These are phyloP conservation scores for Ogataea dorogensis DNA, from an alignment of 805 yeast genomes.

Conservation along the genomic window DNA sequence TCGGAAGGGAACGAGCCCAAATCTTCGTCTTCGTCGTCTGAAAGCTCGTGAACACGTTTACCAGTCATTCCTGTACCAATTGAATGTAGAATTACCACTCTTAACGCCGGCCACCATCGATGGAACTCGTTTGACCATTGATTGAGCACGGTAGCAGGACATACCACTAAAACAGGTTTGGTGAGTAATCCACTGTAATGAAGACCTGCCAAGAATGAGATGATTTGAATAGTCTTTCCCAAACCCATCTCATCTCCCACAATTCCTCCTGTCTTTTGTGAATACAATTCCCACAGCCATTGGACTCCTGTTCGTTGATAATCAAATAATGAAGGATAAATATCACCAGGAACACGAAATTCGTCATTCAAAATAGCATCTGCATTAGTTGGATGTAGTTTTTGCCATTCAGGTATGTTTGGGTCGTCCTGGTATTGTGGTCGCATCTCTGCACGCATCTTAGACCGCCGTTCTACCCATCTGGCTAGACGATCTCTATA, in stretches of 20 bases:
- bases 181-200: slow-evolving; percentile 75
- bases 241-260: slow-evolving; percentile 98
- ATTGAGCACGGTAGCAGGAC: slow-evolving; percentile 94
- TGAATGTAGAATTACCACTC: slow-evolving; percentile 84
- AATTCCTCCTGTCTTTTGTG: slow-evolving; percentile 90
- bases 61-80: slow-evolving; percentile 82
- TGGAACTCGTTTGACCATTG: slow-evolving; percentile 98
- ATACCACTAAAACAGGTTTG: slow-evolving; percentile 82
- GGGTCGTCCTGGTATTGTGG: slow-evolving; percentile 30
- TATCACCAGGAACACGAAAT: slow-evolving; percentile 84
- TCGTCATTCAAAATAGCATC: slow-evolving; percentile 73
- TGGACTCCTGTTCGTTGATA: slow-evolving; percentile 96
- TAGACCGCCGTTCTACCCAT: slow-evolving; percentile 59
- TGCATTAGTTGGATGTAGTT: slow-evolving; percentile 72
- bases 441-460: slow-evolving; percentile 36
- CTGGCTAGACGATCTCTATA: slow-evolving; percentile 58
- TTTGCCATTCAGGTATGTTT: slow-evolving; percentile 56
- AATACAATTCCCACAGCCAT: slow-evolving; percentile 93
- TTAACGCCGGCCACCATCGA: slow-evolving; percentile 95
- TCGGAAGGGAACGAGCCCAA: slow-evolving; percentile 34
- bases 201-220: slow-evolving; percentile 85
- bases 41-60: slow-evolving; percentile 34
- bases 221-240: slow-evolving; percentile 92
- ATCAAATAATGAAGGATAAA: slow-evolving; percentile 81
- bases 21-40: slow-evolving; percentile 45